Conservation (phyloP, 768 basidiomycete genomes). For the Ramaria rubella region DNA sequence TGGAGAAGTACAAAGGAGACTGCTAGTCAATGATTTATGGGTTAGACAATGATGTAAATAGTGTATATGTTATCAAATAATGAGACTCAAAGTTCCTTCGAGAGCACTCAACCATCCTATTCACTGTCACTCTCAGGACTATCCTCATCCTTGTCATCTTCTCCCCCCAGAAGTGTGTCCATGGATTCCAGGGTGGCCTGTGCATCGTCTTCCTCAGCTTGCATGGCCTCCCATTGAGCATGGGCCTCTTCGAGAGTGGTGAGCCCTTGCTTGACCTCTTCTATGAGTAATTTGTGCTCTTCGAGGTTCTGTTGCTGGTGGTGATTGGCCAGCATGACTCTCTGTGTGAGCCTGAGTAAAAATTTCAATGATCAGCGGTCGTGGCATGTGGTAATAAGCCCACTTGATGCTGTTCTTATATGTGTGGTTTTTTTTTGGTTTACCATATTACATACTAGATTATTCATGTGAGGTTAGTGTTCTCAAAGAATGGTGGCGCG, state of each 20-base stretch:
- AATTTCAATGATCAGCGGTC: no score
- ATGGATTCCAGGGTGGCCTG: neutral
- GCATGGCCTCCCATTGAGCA: neutral
- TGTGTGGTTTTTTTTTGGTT: no score
- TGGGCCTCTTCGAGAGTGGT: neutral
- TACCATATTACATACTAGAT: no score
- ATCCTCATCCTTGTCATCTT: neutral
- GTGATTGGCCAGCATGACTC: no score
- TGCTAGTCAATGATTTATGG: neutral
- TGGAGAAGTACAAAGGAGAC: neutral
- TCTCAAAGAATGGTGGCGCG: no score
- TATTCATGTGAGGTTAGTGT: no score
- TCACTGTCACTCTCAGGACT: neutral
- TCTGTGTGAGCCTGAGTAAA: no score
- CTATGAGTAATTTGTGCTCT: neutral
- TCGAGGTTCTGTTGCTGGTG: neutral
- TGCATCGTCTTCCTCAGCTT: neutral
- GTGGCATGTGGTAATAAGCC: no score
- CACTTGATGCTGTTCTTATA: no score
- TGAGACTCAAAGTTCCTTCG: neutral
- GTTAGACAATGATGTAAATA: neutral
- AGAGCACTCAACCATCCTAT: neutral
- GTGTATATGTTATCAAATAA: neutral
- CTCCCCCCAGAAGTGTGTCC: neutral
- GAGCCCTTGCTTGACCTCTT: neutral